Evolutionary conservation across 148 eudicot genomes (phyloP), one percentile per base, ranked within the genome.

Genomic region (Fagopyrum homotropicum): DNA sequence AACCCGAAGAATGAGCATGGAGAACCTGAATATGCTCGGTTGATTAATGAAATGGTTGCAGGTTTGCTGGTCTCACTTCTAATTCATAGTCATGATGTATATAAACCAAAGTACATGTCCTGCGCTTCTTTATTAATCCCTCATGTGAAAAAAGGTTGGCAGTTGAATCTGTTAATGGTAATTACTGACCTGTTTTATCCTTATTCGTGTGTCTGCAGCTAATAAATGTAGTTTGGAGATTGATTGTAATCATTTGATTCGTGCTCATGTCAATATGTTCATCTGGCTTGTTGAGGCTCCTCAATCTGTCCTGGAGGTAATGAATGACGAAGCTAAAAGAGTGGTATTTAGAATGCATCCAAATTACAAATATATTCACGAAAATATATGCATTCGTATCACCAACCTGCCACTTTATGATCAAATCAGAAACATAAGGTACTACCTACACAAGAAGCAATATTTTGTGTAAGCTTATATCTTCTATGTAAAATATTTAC

Each of bases 281-380:
- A 94, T 94, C 80, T 94, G 98, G 98, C 85, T 94, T 2, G 98
- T 93, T 76, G 98, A 94, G 87, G 97, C 98, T 74, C 98, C 98
- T 17, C 98, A 90, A 68, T 88, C 96, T 64, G 97, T 94, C 77
- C 88, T 94, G 79, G 98, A 94, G 86, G 97, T 94, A 75, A 94
- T 94, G 98, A 97, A 94, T 75, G 98, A 94, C 80, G 92, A 91
- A 79, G 93, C 97, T 79, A 85, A 85, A 79, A 91, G 82, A 72
- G 91, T 92, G 77, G 97, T 94, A 50, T 94, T 91, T 79, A 86
- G 86, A 60, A 76, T 91, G 55, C 93, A 94, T 82, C 92, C 96
- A 12, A 92, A 94, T 78, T 94, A 94, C 83, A 90, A 80, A 83
- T 83, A 89, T 71, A 94, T 94, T 54, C 97, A 94, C 69, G 93